These are phyloP conservation scores for Begonia masoniana DNA, from an alignment of 306 rosid species.

Conservation along the genomic window DNA sequence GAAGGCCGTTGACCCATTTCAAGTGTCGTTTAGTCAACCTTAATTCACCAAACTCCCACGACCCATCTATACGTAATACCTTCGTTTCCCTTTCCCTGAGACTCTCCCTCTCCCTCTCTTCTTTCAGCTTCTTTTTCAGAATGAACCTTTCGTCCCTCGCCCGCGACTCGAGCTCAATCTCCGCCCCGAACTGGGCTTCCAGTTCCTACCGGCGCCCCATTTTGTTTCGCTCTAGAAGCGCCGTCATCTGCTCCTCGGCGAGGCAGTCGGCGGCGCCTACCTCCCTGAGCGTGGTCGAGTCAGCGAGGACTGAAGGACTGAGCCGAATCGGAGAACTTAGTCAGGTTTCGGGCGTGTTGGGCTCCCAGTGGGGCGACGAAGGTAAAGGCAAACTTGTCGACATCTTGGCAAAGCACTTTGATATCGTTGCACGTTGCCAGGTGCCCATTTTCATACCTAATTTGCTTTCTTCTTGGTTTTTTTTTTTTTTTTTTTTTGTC, in stretches of 20 bases:
- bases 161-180: constrained; percentile 32
- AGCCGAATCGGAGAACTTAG: constrained; percentile 57
- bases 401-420: constrained; percentile 75
- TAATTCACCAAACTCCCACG: too few relatives aligned
- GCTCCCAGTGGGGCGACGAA: constrained; percentile 98
- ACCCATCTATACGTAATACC: too few relatives aligned
- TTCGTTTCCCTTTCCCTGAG: too few relatives aligned
- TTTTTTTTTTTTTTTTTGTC: too few relatives aligned
- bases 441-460: constrained; percentile 12
- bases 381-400: constrained; percentile 96
- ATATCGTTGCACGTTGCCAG: constrained; percentile 95
- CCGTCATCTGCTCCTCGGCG: constrained; percentile 37
- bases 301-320: constrained; percentile 8
- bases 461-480: too few relatives aligned
- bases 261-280: constrained; percentile 29
- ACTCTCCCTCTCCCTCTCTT: too few relatives aligned
- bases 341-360: constrained; percentile 81
- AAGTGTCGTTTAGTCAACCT: too few relatives aligned
- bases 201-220: constrained; percentile 4
- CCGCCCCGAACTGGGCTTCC: constrained; percentile 16
- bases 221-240: constrained; percentile 4
- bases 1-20: too few relatives aligned
- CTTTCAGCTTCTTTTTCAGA: not conserved
- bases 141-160: constrained; percentile 56
- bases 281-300: constrained; percentile 34